phyloP scores from a whole-genome alignment of 2,329 filamentous ascomycete species.

The Apiospora malaysiana region DNA sequence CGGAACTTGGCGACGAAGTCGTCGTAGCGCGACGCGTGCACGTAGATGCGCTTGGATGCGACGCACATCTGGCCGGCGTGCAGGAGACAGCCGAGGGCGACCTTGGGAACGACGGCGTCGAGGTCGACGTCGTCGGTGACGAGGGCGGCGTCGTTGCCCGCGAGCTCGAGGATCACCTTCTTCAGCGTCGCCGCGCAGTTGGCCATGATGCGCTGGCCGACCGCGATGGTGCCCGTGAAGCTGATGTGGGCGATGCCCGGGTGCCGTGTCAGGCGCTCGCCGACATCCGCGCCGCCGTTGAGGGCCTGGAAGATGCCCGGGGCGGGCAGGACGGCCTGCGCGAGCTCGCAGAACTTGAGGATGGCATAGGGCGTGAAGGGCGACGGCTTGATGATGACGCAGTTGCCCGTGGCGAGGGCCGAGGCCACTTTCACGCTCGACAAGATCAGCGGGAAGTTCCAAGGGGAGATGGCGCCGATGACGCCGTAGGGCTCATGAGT shows the following conservation, averaged over 20 bases:
- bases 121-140: constrained; percentile 58
- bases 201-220: constrained; percentile 55
- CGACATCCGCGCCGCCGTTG: constrained; percentile 60
- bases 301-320: constrained; percentile 60
- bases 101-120: constrained; percentile 36
- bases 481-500: constrained; percentile 55
- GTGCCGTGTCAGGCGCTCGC: constrained; percentile 60
- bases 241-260: constrained; percentile 60
- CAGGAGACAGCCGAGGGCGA: constrained; percentile 55
- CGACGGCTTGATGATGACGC: constrained; percentile 63
- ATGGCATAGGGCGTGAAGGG: constrained; percentile 60
- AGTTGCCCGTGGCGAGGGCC: constrained; percentile 59
- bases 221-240: constrained; percentile 62
- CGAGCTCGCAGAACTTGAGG: constrained; percentile 60
- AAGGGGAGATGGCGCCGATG: constrained; percentile 62
- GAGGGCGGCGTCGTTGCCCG: constrained; percentile 62
- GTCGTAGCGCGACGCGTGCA: constrained; percentile 65
- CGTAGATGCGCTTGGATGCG: constrained; percentile 63
- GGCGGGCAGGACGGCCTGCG: background rate
- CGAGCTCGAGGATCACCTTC: constrained; percentile 58
- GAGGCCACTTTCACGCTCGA: constrained; percentile 57
- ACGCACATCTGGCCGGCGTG: constrained; percentile 63
- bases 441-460: constrained; percentile 61
- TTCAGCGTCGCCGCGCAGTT: constrained; percentile 58
- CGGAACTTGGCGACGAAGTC: constrained; percentile 48